A percentile compares a stretch with the other conserved stretches of the same genome.
Evolutionary conservation across 2,329 filamentous ascomycete species (phyloP).

Genomic region (Alternaria gansuensis): DNA sequence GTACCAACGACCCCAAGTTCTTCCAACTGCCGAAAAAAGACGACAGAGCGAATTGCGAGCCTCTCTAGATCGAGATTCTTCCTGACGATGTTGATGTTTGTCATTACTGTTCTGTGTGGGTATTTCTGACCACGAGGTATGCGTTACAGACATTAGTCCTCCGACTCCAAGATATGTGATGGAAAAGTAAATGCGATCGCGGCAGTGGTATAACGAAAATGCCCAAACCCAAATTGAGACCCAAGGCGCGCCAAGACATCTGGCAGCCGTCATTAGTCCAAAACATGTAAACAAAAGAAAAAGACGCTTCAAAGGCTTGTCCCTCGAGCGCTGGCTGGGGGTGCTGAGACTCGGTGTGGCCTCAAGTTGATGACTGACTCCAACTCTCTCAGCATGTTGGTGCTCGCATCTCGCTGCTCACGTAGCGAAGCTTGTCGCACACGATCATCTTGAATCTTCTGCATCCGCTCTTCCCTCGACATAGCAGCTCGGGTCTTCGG

Average conservation of each 20-base stretch:
- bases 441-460: slow-evolving; percentile 87
- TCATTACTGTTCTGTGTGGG: slow-evolving; percentile 17
- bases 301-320: slow-evolving; percentile 45
- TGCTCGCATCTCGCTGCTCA: slow-evolving; percentile 81
- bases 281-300: slow-evolving; percentile 18
- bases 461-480: slow-evolving; percentile 85
- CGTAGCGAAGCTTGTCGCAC: slow-evolving; percentile 74
- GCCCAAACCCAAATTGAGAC: slow-evolving; percentile 20
- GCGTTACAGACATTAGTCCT: slow-evolving; percentile 17
- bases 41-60: background rate
- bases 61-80: background rate
- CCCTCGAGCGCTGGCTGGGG: slow-evolving; percentile 35
- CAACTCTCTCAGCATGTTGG: slow-evolving; percentile 89
- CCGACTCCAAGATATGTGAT: slow-evolving; percentile 7
- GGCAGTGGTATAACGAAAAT: slow-evolving; percentile 30
- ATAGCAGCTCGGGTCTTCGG: slow-evolving; percentile 72
- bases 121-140: slow-evolving; percentile 11
- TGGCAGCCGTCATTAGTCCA: slow-evolving; percentile 28
- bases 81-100: slow-evolving; percentile 2
- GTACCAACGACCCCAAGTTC: background rate
- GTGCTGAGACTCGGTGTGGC: slow-evolving; percentile 37
- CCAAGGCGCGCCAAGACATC: slow-evolving; percentile 15
- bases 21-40: slow-evolving; percentile 1
- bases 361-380: slow-evolving; percentile 77
- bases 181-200: slow-evolving; percentile 16